A percentile compares a stretch with the other conserved stretches of the same genome.
phyloP scores from a whole-genome alignment of 805 yeast species.

The Suhomyces pyralidae region DNA sequence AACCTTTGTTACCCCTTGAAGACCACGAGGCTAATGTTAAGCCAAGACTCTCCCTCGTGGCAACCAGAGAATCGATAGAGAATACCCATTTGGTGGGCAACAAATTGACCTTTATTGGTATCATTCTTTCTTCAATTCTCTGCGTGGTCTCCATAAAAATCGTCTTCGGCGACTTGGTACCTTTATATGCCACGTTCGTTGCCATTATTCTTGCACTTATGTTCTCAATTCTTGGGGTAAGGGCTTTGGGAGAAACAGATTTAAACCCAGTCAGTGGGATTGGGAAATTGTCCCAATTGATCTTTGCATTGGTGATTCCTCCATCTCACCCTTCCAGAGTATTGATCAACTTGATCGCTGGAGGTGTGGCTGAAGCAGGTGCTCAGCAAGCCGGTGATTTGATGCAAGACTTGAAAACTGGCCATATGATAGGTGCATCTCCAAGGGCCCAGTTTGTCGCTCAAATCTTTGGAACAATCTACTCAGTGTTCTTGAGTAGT shows the following conservation, averaged over 20 bases:
- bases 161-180: constrained; percentile 71
- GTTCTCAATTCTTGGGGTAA: constrained; percentile 80
- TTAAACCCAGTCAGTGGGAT: constrained; percentile 95
- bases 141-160: constrained; percentile 63
- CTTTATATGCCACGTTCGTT: constrained; percentile 61
- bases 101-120: constrained; percentile 54
- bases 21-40: neutral
- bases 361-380: constrained; percentile 97
- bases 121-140: constrained; percentile 59
- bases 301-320: constrained; percentile 82
- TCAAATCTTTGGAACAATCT: constrained; percentile 81
- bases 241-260: constrained; percentile 96
- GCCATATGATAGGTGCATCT: constrained; percentile 86
- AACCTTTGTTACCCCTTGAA: neutral
- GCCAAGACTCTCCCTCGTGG: neutral
- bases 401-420: constrained; percentile 96
- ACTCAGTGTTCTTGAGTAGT: constrained; percentile 78
- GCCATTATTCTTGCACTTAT: constrained; percentile 76
- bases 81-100: constrained; percentile 46
- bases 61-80: constrained; percentile 31
- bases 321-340: constrained; percentile 74
- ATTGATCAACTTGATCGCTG: constrained; percentile 83
- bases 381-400: constrained; percentile 99
- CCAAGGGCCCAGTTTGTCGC: constrained; percentile 91
- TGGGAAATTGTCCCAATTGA: constrained; percentile 86